Evolutionary conservation across 1,139 yeast genomes (phyloP).

Genomic region (Scheffersomyces illinoinensis): DNA sequence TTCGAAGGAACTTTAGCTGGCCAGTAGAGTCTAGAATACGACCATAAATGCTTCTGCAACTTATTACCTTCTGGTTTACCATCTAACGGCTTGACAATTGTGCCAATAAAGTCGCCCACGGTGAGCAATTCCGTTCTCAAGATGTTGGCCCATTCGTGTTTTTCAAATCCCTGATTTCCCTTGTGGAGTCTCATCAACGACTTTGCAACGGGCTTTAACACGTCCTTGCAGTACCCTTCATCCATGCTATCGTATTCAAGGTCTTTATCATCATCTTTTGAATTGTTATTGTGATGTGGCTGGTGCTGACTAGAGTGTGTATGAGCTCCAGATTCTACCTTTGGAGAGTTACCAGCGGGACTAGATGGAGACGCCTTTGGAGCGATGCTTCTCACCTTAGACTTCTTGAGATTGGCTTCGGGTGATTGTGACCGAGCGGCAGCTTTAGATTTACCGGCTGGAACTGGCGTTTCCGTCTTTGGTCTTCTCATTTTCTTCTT

Average conservation of each 20-base stretch:
- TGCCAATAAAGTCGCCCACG: conserved; percentile 75
- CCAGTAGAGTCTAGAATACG: conserved; percentile 89
- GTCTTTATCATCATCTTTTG: conserved; percentile 33
- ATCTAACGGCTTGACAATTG: conserved; percentile 6
- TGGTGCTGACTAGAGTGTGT: conserved; percentile 1
- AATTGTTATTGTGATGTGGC: conserved; percentile 11
- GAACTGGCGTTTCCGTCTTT: conserved; percentile 20
- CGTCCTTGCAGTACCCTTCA: conserved; percentile 64
- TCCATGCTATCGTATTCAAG: conserved; percentile 82
- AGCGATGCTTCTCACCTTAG: conserved; percentile 11
- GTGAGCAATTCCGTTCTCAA: conserved; percentile 71
- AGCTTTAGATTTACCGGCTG: conserved; percentile 3
- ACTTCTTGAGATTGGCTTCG: conserved; percentile 11
- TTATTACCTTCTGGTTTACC: conserved; percentile 32
- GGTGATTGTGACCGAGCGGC: conserved; percentile 20
- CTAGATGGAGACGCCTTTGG: conserved; percentile 9
- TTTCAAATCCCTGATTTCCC: conserved; percentile 80
- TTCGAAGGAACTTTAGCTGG: conserved; percentile 85
- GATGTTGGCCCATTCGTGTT: conserved; percentile 79
- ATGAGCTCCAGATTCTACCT: conserved; percentile 4
- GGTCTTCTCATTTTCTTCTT: conserved; percentile 11
- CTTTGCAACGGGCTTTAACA: conserved; percentile 70
- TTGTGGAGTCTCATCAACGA: conserved; percentile 74
- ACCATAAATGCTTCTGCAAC: conserved; percentile 77
- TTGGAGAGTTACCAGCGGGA: conserved; percentile 10